Evolutionary conservation across 805 yeast genomes (phyloP).

Genomic region (Suhomyces prunicola): DNA sequence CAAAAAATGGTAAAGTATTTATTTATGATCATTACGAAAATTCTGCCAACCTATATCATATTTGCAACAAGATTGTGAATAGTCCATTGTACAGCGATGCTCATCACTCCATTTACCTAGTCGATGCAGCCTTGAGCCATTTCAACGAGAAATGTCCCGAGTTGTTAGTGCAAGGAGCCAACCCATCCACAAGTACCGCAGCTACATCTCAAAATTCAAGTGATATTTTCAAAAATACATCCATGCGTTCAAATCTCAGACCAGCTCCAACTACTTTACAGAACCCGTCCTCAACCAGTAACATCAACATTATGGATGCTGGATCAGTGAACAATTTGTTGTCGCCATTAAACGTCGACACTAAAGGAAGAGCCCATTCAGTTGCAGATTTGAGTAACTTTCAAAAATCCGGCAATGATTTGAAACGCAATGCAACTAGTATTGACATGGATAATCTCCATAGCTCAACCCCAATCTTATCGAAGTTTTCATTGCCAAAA

Average conservation of each 20-base stretch:
- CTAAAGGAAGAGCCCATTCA: conserved; percentile 15
- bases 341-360: conserved; percentile 7
- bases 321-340: conserved; percentile 6
- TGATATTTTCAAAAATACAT: background rate
- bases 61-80: conserved; percentile 47
- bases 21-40: conserved; percentile 49
- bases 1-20: conserved; percentile 8
- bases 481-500: conserved; percentile 55
- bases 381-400: conserved; percentile 13
- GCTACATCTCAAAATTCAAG: background rate
- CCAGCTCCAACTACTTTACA: conserved; percentile 2
- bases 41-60: conserved; percentile 41
- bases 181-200: conserved; percentile 1
- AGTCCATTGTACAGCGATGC: conserved; percentile 14
- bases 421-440: conserved; percentile 5
- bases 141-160: conserved; percentile 24
- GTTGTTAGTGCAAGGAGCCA: conserved; percentile 19
- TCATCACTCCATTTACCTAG: conserved; percentile 37
- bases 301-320: background rate
- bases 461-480: conserved; percentile 35
- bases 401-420: conserved; percentile 11
- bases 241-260: background rate
- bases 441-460: conserved; percentile 13
- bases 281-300: conserved; percentile 1
- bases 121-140: conserved; percentile 40